Percentiles rank a stretch among this genome's conserved stretches.
Evolutionary conservation across 106 monocot species (phyloP).

Genomic region (Platanthera guangdongensis): DNA sequence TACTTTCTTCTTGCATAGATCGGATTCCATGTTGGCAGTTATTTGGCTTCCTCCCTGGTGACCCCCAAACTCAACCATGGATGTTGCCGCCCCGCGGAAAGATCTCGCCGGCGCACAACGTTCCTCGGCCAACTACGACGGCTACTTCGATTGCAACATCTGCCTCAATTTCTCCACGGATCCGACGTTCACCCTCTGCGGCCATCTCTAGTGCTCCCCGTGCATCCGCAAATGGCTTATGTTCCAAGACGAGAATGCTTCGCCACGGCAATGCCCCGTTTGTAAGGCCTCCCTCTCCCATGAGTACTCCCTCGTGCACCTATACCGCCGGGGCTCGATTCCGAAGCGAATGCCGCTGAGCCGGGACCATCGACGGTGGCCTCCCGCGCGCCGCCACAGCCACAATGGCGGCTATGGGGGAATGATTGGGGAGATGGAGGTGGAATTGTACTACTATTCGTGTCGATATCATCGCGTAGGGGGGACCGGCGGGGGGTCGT

Average conservation of each 20-base stretch:
- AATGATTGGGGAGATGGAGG: conserved; percentile 36
- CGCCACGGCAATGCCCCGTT: conserved; percentile 9
- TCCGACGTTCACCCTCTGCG: conserved; percentile 53
- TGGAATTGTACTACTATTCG: conserved; percentile 13
- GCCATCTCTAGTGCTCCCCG: conserved; percentile 58
- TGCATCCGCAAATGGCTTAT: conserved; percentile 48
- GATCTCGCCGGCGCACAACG: background rate
- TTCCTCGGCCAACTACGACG: background rate
- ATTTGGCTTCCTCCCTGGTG: too few species aligned
- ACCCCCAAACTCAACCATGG: background rate
- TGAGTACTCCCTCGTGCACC: conserved; percentile 11
- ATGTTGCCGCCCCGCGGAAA: background rate
- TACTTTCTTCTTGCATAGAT: too few species aligned
- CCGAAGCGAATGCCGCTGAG: background rate
- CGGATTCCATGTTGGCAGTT: too few species aligned
- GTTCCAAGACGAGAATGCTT: background rate
- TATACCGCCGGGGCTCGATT: conserved; percentile 14
- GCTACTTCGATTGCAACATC: conserved; percentile 53
- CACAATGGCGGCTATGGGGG: background rate
- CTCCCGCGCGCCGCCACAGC: conserved; percentile 6
- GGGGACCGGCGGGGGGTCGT: background rate
- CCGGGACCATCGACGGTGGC: conserved; percentile 22
- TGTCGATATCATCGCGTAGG: background rate
- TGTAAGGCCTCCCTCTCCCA: conserved; percentile 16
- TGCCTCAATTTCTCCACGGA: conserved; percentile 38